phyloP scores from a whole-genome alignment of 768 basidiomycete species.

The Pisolithus marmoratus region DNA sequence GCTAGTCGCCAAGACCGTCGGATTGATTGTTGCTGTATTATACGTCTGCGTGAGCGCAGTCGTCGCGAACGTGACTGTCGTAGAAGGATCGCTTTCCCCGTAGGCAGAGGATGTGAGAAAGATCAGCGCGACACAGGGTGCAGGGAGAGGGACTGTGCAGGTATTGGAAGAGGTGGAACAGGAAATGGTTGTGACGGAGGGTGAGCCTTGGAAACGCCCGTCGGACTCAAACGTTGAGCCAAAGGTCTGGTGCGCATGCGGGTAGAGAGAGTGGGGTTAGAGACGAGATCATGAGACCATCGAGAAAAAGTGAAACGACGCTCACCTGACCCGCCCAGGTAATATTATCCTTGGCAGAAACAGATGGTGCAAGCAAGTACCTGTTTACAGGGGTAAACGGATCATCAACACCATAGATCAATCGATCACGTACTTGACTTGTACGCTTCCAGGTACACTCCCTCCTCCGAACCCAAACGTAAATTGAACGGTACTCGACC shows the following conservation, averaged over 20 bases:
- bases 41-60: conserved; percentile 27
- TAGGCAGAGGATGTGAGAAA: conserved; percentile 12
- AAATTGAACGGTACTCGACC: conserved; percentile 31
- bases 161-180: conserved; percentile 15
- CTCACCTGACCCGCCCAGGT: conserved; percentile 46
- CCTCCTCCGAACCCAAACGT: conserved; percentile 8
- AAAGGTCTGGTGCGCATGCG: conserved; percentile 13
- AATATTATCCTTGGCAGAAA: conserved; percentile 40
- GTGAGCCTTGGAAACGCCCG: conserved; percentile 17
- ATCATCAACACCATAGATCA: background rate
- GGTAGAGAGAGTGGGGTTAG: no score
- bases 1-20: conserved; percentile 31
- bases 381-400: conserved; percentile 6
- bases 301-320: background rate
- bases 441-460: conserved; percentile 20
- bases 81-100: conserved; percentile 6
- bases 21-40: conserved; percentile 30
- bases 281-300: no score
- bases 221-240: conserved; percentile 22
- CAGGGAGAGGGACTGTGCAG: conserved; percentile 22
- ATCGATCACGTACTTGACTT: conserved; percentile 24
- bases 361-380: conserved; percentile 32
- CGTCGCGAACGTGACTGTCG: conserved; percentile 23
- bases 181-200: conserved; percentile 12
- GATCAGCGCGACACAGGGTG: conserved; percentile 24